phyloP scores from a whole-genome alignment of 2,329 filamentous ascomycete genomes.

The Pseudocercospora fijiensis region DNA sequence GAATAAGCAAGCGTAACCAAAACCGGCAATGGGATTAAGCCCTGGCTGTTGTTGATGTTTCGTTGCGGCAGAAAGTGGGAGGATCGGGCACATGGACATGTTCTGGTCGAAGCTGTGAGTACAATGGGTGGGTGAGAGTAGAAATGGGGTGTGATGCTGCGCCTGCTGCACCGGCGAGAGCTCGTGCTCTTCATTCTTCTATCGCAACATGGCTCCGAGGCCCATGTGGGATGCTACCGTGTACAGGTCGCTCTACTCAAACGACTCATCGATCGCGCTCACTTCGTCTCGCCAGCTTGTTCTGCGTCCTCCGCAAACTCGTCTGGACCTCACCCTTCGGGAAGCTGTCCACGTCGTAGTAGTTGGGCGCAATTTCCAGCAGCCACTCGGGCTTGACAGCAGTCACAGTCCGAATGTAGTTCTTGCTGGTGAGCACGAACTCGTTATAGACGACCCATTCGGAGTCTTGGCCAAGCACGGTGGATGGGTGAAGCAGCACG shows the following conservation, averaged over 20 bases:
- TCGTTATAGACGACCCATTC: conserved; percentile 99
- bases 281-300: conserved; percentile 23
- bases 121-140: background rate
- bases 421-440: conserved; percentile 96
- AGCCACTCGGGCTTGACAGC: conserved; percentile 93
- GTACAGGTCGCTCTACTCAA: background rate
- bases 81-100: background rate
- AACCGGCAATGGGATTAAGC: no score
- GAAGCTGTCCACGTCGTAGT: conserved; percentile 84
- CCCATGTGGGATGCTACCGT: background rate
- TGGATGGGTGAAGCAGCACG: conserved; percentile 90
- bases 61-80: background rate
- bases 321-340: conserved; percentile 81
- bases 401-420: conserved; percentile 94
- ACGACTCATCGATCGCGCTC: conserved; percentile 6
- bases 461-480: conserved; percentile 80
- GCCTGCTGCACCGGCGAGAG: background rate
- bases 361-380: conserved; percentile 86
- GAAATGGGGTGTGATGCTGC: background rate
- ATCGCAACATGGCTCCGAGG: background rate
- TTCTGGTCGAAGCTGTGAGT: background rate
- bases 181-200: background rate
- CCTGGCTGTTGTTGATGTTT: background rate
- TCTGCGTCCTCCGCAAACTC: conserved; percentile 47
- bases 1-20: background rate